Percentiles rank a stretch among this genome's conserved stretches.
Conservation (phyloP, 768 basidiomycete species). For the Trametes coccinea region DNA sequence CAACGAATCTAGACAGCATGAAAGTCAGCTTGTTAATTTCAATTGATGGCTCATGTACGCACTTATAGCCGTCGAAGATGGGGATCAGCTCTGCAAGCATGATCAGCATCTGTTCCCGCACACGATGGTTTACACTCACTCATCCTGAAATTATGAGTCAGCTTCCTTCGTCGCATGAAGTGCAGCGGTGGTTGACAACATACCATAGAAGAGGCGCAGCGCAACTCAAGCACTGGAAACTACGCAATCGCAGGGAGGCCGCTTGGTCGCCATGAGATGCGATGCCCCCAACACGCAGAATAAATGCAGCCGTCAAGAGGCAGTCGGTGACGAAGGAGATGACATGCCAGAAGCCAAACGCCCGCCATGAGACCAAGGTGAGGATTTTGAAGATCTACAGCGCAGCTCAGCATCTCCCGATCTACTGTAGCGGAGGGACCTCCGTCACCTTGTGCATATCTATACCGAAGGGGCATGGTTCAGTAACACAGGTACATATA, state of each 20-base stretch:
- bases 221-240: constrained; percentile 89
- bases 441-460: constrained; percentile 55
- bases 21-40: neutral
- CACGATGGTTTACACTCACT: constrained; percentile 48
- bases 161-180: neutral
- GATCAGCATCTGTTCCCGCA: neutral
- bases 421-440: neutral
- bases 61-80: constrained; percentile 82
- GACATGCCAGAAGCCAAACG: constrained; percentile 78
- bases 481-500: neutral
- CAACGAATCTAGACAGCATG: constrained; percentile 62
- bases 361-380: constrained; percentile 75
- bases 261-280: constrained; percentile 35
- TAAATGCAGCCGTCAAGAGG: constrained; percentile 72
- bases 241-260: constrained; percentile 51
- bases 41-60: constrained; percentile 21
- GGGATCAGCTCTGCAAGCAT: constrained; percentile 66
- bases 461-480: constrained; percentile 19
- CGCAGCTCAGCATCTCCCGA: neutral
- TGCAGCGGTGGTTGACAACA: constrained; percentile 26
- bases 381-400: constrained; percentile 63
- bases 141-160: constrained; percentile 54
- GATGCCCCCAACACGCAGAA: constrained; percentile 66
- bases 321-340: constrained; percentile 72
- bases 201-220: constrained; percentile 88